These are phyloP conservation scores for Serendipita vermifera DNA, from an alignment of 768 basidiomycete species.

Conservation along the genomic window DNA sequence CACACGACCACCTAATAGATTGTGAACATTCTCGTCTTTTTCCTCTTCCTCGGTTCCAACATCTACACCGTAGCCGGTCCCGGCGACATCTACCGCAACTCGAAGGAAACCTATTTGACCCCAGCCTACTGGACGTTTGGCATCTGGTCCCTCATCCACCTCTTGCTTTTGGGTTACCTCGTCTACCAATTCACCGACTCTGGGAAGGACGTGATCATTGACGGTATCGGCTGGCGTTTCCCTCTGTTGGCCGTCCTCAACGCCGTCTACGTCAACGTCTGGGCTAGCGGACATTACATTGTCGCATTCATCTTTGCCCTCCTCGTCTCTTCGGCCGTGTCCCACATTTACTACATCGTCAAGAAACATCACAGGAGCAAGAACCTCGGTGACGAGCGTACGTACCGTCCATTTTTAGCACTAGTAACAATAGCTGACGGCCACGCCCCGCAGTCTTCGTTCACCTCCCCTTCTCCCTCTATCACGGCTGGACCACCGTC, in stretches of 20 bases:
- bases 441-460: slow-evolving; percentile 41
- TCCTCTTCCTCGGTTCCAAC: slow-evolving; percentile 81
- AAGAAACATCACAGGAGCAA: slow-evolving; percentile 71
- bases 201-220: slow-evolving; percentile 69
- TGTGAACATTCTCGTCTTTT: slow-evolving; percentile 69
- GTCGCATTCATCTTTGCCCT: slow-evolving; percentile 77
- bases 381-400: slow-evolving; percentile 50
- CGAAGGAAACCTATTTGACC: slow-evolving; percentile 83
- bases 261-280: slow-evolving; percentile 77
- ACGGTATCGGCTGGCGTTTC: slow-evolving; percentile 86
- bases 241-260: slow-evolving; percentile 79
- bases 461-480: slow-evolving; percentile 92
- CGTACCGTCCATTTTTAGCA: slow-evolving; percentile 10
- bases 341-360: slow-evolving; percentile 90
- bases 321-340: slow-evolving; percentile 64
- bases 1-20: slow-evolving; percentile 33
- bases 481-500: slow-evolving; percentile 61
- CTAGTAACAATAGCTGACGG: not conserved
- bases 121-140: slow-evolving; percentile 90
- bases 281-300: slow-evolving; percentile 65
- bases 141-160: slow-evolving; percentile 85
- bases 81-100: slow-evolving; percentile 49
- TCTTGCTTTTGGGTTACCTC: slow-evolving; percentile 80
- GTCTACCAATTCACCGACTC: slow-evolving; percentile 75
- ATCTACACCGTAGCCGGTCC: slow-evolving; percentile 75